Conservation (phyloP, 2,329 filamentous ascomycete species). For the Fusarium brevicatenulatum region DNA sequence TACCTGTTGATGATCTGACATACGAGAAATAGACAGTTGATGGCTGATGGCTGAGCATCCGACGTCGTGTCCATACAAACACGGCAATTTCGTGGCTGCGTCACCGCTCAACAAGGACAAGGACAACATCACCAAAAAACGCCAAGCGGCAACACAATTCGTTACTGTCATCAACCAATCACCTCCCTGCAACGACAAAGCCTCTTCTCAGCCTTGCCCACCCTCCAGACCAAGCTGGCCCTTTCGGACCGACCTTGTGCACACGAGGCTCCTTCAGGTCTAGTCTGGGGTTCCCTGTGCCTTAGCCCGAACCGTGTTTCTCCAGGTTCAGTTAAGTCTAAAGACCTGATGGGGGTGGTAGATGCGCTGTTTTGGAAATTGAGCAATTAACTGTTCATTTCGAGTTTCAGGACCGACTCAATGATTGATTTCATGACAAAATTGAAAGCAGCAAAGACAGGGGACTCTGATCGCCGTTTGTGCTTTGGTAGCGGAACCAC, state of each 20-base stretch:
- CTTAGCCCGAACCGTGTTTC: constrained; percentile 31
- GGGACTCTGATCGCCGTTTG: constrained; percentile 3
- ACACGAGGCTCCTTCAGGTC: constrained; percentile 21
- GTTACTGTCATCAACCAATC: constrained; percentile 5
- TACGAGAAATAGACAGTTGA: neutral
- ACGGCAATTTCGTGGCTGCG: neutral
- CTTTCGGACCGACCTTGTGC: constrained; percentile 43
- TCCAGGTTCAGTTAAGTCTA: constrained; percentile 38
- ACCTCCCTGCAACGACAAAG: neutral
- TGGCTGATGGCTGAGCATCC: neutral
- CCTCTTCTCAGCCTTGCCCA: constrained; percentile 37
- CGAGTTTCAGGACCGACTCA: neutral
- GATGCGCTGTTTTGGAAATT: constrained; percentile 21
- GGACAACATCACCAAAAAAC: neutral
- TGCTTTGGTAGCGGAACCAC: constrained; percentile 1
- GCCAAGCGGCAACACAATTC: constrained; percentile 2
- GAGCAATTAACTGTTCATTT: constrained; percentile 11
- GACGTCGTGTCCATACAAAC: neutral
- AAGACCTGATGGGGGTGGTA: constrained; percentile 6
- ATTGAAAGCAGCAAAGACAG: neutral
- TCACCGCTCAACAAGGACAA: constrained; percentile 4
- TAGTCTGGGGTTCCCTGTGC: constrained; percentile 30
- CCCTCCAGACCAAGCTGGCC: constrained; percentile 28
- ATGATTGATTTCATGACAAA: neutral
- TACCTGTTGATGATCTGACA: constrained; percentile 16